These are phyloP conservation scores for Xylaria multiplex DNA, from an alignment of 2,329 filamentous ascomycete species.

Conservation along the genomic window DNA sequence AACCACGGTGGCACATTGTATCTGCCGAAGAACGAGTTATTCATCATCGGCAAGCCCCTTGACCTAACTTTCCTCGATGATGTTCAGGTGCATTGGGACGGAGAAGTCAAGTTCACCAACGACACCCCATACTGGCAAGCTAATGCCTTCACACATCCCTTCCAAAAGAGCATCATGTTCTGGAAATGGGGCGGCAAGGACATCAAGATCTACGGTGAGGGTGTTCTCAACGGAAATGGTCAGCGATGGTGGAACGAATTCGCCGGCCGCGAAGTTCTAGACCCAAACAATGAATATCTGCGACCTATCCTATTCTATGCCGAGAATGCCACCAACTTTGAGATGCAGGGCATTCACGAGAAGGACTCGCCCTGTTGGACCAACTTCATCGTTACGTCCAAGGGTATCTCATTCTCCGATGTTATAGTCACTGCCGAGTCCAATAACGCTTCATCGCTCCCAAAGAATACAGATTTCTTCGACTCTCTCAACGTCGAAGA, in stretches of 20 bases:
- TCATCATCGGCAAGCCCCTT: conserved; percentile 67
- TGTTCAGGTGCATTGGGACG: conserved; percentile 67
- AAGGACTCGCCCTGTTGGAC: conserved; percentile 72
- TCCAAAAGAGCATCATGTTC: conserved; percentile 66
- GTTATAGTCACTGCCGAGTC: conserved; percentile 65
- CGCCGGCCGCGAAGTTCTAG: conserved; percentile 56
- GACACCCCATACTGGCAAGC: conserved; percentile 57
- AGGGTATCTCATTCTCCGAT: conserved; percentile 64
- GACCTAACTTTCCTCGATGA: conserved; percentile 68
- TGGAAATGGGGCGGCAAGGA: conserved; percentile 72
- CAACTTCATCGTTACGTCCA: conserved; percentile 67
- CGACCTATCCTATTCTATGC: conserved; percentile 70
- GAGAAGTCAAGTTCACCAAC: conserved; percentile 61
- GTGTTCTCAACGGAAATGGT: conserved; percentile 66
- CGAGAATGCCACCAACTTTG: conserved; percentile 68
- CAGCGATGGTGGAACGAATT: conserved; percentile 57
- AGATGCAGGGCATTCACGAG: conserved; percentile 66
- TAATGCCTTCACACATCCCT: conserved; percentile 54
- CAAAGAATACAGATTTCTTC: conserved; percentile 72
- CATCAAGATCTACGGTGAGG: conserved; percentile 68
- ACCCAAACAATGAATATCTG: conserved; percentile 65
- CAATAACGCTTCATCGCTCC: conserved; percentile 55
- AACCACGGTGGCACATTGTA: conserved; percentile 68
- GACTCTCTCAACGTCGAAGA: conserved; percentile 68
- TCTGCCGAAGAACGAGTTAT: conserved; percentile 63